Percentiles rank a stretch among this genome's conserved stretches.
Conservation (phyloP, 345 rosid species). For the Aegle marmelos region DNA sequence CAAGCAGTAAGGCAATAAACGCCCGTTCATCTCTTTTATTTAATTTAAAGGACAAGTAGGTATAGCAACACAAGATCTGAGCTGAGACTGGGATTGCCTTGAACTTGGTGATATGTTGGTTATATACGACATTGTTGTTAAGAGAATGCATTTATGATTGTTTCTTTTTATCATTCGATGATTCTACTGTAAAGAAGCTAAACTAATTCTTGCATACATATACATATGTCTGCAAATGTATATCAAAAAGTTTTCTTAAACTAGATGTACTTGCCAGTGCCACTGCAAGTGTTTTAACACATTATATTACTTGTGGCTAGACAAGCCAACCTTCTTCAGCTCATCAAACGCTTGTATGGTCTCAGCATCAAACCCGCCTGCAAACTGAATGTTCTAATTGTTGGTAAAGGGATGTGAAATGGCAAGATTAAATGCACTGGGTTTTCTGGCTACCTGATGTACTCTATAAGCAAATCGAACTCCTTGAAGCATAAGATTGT, state of each 20-base stretch:
- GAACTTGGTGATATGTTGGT: no score
- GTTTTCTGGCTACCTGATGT: slow-evolving; percentile 63
- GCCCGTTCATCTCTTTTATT: background rate
- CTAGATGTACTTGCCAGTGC: background rate
- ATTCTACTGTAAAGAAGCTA: background rate
- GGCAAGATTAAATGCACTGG: background rate
- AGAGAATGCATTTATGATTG: background rate
- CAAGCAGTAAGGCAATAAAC: background rate
- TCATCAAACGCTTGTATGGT: slow-evolving; percentile 58
- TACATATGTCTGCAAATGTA: background rate
- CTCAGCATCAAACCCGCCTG: slow-evolving; percentile 86
- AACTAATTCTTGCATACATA: background rate
- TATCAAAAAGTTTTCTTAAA: background rate
- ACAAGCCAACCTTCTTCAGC: slow-evolving; percentile 47
- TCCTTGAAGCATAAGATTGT: slow-evolving; percentile 60
- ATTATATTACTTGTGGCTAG: slow-evolving; percentile 7
- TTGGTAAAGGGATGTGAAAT: slow-evolving; percentile 4
- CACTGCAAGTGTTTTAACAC: background rate
- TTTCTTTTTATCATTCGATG: background rate
- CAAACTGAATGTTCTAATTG: slow-evolving; percentile 50
- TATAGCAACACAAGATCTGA: background rate
- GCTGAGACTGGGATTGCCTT: no score
- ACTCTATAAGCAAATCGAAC: slow-evolving; percentile 76
- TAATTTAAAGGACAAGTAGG: background rate
- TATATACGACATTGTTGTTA: background rate